Evolutionary conservation across 805 yeast genomes (phyloP), one percentile per base, ranked within the genome.

Genomic region (Kodamaea restingae): DNA sequence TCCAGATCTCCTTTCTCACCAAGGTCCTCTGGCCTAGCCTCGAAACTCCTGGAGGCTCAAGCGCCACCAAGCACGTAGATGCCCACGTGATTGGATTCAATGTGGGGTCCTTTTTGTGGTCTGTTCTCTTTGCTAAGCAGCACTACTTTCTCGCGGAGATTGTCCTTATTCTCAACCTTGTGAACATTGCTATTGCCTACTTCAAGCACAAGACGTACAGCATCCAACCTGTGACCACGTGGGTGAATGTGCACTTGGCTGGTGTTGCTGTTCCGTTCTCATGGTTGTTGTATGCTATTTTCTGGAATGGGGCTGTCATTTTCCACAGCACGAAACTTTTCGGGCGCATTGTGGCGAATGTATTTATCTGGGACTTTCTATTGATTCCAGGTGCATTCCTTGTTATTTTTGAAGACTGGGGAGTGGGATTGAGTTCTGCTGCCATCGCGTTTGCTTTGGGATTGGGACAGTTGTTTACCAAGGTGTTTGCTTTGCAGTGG

Each of bases 221-320:
- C 12, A 65, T 81, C 54, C 67, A 70, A 40, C 79, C 80, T 7
- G 48, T 78, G 35, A 45, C 63, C 39, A 70, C 67, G 43, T 80
- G 81, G 75, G 46, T 78, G 21, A 60, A 77, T 27, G 65, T 84
- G 37, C 95, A 87, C 60, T 61, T 80, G 48, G 74, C 91, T 11
- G 71, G 73, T 10, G 73, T 78, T 7, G 86, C 90, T 0, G 49
- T 84, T 50, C 95, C 95, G 10, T 58, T 84, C 40, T 70, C 84
- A 22, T 87, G 95, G 95, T 61, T 81, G 26, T 56, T 83, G 42
- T 84, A 79, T 53, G 81, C 80, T 17, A 56, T 86, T 27, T 83
- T 85, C 67, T 87, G 95, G 95, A 84, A 83, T 54, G 95, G 95
- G 33, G 88, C 95, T 2, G 82, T 81, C 20, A 56, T 82, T 55